A percentile compares a stretch with the other conserved stretches of the same genome.
Evolutionary conservation across 306 rosid species (phyloP).

Genomic region (Cucumis cinereus): DNA sequence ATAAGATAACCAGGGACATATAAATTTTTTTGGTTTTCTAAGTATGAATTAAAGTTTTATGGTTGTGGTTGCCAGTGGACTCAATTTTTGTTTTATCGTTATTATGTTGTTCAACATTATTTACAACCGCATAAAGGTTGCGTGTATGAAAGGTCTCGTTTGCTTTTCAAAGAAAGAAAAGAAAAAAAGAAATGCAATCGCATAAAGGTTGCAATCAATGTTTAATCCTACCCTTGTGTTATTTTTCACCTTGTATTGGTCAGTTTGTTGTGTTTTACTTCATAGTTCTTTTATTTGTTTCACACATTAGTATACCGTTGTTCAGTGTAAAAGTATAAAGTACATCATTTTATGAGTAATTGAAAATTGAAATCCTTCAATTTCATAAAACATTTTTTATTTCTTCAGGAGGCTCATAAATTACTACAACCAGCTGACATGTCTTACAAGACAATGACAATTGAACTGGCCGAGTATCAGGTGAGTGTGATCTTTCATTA

Average conservation of each 20-base stretch:
- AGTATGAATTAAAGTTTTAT: background rate
- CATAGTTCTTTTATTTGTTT: background rate
- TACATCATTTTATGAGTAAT: background rate
- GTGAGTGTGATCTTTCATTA: constrained; percentile 23
- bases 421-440: constrained; percentile 91
- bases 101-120: background rate
- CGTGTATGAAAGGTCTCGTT: no score
- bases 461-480: constrained; percentile 95
- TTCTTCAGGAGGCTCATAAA: constrained; percentile 80
- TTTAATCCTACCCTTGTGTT: background rate
- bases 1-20: background rate
- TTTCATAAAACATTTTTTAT: background rate
- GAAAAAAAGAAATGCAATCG: background rate
- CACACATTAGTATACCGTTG: background rate
- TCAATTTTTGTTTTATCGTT: background rate
- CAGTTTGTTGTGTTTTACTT: background rate
- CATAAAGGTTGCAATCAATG: background rate
- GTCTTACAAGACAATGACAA: constrained; percentile 72
- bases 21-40: background rate
- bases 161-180: no score
- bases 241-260: background rate
- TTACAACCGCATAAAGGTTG: background rate
- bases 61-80: background rate
- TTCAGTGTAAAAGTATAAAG: background rate
- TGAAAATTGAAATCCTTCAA: background rate